Conservation (phyloP, 1,284 basidiomycete species). For the Tilletia caries region DNA sequence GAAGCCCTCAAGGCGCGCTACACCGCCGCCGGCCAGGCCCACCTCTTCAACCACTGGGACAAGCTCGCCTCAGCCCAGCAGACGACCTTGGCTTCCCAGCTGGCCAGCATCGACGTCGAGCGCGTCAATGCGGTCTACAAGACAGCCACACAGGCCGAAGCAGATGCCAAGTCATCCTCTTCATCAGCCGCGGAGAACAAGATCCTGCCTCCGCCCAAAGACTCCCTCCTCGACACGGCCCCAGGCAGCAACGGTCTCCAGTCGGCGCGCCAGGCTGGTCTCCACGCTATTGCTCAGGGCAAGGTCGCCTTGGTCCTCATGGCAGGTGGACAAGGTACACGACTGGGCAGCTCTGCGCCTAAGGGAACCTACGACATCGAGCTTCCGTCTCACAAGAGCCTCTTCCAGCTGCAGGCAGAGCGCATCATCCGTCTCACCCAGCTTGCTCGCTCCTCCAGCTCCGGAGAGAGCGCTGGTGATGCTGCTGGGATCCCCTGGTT, state of each 20-base stretch:
- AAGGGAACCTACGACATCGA: slow-evolving; percentile 99
- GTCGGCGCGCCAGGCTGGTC: slow-evolving; percentile 62
- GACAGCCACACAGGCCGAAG: slow-evolving; percentile 71
- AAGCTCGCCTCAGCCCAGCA: slow-evolving; percentile 68
- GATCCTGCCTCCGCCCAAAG: slow-evolving; percentile 36
- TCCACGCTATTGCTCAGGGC: slow-evolving; percentile 74
- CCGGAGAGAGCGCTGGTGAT: no score
- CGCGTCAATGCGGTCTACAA: slow-evolving; percentile 85
- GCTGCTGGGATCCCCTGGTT: slow-evolving; percentile 68
- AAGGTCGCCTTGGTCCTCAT: slow-evolving; percentile 89
- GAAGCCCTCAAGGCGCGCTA: slow-evolving; percentile 25
- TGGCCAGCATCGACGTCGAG: slow-evolving; percentile 76
- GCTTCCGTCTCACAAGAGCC: slow-evolving; percentile 82
- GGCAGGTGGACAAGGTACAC: slow-evolving; percentile 96
- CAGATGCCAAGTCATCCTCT: slow-evolving; percentile 58
- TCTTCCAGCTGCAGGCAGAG: slow-evolving; percentile 96
- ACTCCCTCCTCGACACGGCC: slow-evolving; percentile 35
- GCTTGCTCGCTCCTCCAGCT: slow-evolving; percentile 59
- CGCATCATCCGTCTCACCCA: slow-evolving; percentile 78
- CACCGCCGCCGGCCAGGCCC: slow-evolving; percentile 75
- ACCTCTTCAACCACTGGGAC: slow-evolving; percentile 84
- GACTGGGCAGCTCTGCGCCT: slow-evolving; percentile 83
- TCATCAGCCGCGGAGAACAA: slow-evolving; percentile 42
- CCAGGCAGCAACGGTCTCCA: slow-evolving; percentile 29
- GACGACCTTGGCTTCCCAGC: slow-evolving; percentile 67